phyloP scores from a whole-genome alignment of 805 yeast genomes.

The Yarrowia divulgata region DNA sequence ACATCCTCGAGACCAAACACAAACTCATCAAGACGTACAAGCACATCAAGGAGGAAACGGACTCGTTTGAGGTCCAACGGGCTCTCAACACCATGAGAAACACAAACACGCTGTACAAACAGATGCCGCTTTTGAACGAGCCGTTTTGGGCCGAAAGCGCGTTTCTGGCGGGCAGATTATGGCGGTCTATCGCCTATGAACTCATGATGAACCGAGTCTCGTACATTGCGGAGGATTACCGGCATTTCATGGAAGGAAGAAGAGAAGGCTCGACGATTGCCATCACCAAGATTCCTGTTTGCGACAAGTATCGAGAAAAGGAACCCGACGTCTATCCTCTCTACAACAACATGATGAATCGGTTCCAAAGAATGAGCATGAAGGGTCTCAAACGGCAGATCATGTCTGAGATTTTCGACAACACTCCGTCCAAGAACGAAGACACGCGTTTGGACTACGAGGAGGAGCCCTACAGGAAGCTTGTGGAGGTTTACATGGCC shows the following conservation, averaged over 20 bases:
- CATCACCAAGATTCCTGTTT: constrained; percentile 2
- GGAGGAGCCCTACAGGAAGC: not conserved
- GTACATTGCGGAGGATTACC: not conserved
- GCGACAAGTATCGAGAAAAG: not conserved
- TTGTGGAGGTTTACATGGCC: not conserved
- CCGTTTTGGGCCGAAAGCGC: constrained; percentile 24
- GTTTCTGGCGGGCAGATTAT: not conserved
- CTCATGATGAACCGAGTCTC: not conserved
- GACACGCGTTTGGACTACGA: constrained; percentile 10
- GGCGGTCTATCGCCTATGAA: not conserved
- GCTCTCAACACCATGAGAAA: constrained; percentile 1
- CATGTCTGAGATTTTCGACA: not conserved
- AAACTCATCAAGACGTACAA: not conserved
- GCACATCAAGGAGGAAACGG: not conserved
- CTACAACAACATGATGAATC: not conserved
- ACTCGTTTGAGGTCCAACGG: constrained; percentile 12
- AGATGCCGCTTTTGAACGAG: constrained; percentile 11
- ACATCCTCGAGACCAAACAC: not conserved
- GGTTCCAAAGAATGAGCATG: not conserved
- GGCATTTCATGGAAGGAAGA: constrained; percentile 10
- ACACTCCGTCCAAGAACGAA: not conserved
- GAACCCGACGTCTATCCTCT: not conserved
- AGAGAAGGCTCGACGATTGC: not conserved
- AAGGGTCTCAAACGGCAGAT: not conserved
- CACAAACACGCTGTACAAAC: constrained; percentile 5